A percentile compares a stretch with the other conserved stretches of the same genome.
Evolutionary conservation across 129 eudicot species (phyloP).

Genomic region (Ambrosia artemisiifolia): DNA sequence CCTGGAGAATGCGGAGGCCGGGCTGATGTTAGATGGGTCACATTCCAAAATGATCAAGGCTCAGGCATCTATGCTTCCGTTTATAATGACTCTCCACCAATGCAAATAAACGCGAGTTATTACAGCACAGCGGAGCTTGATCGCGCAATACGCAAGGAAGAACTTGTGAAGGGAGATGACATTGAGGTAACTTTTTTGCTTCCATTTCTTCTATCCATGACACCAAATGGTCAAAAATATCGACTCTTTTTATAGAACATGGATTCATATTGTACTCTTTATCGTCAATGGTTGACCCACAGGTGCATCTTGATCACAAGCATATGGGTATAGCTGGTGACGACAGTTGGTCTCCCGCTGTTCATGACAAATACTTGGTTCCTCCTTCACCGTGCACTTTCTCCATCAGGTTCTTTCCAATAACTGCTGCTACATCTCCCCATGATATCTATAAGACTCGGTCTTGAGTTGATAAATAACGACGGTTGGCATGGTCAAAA

Average conservation of each 20-base stretch:
- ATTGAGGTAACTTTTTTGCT: conserved; percentile 59
- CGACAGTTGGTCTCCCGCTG: conserved; percentile 94
- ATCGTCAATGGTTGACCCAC: background rate
- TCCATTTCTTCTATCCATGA: background rate
- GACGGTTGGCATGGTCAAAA: conserved; percentile 9
- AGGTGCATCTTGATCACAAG: conserved; percentile 99
- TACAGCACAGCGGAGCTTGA: conserved; percentile 81
- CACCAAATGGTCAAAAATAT: background rate
- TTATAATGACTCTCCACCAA: conserved; percentile 62
- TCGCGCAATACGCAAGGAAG: conserved; percentile 71
- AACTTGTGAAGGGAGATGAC: conserved; percentile 70
- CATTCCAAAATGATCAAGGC: conserved; percentile 61
- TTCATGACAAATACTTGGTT: conserved; percentile 70
- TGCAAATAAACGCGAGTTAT: conserved; percentile 94
- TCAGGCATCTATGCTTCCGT: conserved; percentile 64
- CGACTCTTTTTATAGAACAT: background rate
- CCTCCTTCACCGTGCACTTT: conserved; percentile 72
- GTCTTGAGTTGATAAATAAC: conserved; percentile 21
- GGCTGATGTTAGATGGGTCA: conserved; percentile 92
- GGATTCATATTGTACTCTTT: background rate
- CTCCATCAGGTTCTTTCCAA: conserved; percentile 57
- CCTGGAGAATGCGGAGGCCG: conserved; percentile 88
- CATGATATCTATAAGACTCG: conserved; percentile 47
- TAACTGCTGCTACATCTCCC: conserved; percentile 45
- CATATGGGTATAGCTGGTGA: conserved; percentile 99